Conservation (phyloP, 768 basidiomycete genomes). For the Tulasnella calospora region DNA sequence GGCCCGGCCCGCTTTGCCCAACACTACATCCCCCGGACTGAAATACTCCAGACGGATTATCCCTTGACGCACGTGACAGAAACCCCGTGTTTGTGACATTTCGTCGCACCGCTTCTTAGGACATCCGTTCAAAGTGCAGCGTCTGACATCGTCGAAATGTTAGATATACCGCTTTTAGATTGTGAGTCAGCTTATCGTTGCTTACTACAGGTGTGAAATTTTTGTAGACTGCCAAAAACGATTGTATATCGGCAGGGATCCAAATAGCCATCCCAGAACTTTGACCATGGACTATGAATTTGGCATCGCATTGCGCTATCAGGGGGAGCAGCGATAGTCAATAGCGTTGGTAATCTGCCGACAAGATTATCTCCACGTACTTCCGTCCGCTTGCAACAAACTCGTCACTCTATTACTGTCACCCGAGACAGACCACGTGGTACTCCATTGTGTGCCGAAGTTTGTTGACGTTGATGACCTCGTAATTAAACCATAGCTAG, state of each 20-base stretch:
- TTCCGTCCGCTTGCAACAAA: neutral
- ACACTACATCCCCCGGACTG: too few species aligned
- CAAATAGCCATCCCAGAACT: too few species aligned
- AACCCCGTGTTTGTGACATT: too few species aligned
- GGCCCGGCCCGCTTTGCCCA: too few species aligned
- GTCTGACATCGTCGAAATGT: neutral
- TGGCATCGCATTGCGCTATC: too few species aligned
- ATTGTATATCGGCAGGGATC: neutral
- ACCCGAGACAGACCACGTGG: neutral
- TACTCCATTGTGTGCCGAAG: neutral
- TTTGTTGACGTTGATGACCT: neutral
- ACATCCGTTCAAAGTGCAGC: neutral
- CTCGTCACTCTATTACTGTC: neutral
- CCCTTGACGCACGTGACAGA: too few species aligned
- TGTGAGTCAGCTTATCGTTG: neutral
- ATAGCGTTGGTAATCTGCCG: neutral
- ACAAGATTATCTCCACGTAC: neutral
- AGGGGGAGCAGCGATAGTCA: too few species aligned
- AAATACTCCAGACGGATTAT: too few species aligned
- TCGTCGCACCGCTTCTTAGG: too few species aligned
- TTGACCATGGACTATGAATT: too few species aligned
- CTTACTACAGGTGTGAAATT: neutral
- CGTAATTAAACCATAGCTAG: neutral
- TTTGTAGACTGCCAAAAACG: neutral
- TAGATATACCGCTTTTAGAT: neutral